Percentiles rank a stretch among this genome's conserved stretches.
Evolutionary conservation across 2,329 filamentous ascomycete species (phyloP).

Genomic region (Cercospora sojina): DNA sequence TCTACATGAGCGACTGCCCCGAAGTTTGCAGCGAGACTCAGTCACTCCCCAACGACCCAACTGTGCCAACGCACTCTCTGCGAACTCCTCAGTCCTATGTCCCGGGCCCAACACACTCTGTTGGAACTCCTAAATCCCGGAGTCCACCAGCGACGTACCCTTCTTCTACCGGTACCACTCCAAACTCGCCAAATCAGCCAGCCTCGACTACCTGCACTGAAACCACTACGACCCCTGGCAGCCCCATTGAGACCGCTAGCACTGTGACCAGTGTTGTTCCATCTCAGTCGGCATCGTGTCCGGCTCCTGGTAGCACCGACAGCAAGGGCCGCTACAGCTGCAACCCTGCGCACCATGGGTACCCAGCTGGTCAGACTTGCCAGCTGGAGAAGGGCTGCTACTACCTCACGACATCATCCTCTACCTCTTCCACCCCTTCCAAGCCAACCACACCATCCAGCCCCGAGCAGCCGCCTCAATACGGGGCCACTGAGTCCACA

Average conservation of each 20-base stretch:
- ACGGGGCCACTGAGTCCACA: not conserved
- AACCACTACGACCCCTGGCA: not conserved
- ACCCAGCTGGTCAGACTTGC: conserved; percentile 14
- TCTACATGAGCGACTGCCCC: not conserved
- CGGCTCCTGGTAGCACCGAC: conserved; percentile 7
- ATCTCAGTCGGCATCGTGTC: not conserved
- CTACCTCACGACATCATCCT: conserved; percentile 6
- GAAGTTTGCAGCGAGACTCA: not conserved
- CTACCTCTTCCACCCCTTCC: no score
- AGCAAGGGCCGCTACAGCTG: conserved; percentile 11
- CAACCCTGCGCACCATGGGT: conserved; percentile 14
- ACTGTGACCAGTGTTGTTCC: not conserved
- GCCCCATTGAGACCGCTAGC: not conserved
- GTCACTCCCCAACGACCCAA: not conserved
- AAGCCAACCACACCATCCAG: no score
- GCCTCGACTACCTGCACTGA: no score
- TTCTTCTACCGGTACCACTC: not conserved
- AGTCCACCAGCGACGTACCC: not conserved
- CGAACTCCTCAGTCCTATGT: not conserved
- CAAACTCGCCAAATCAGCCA: not conserved
- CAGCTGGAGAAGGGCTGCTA: conserved; percentile 6
- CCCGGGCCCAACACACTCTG: not conserved
- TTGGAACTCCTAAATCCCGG: not conserved
- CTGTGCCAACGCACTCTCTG: not conserved
- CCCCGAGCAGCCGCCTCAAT: not conserved